Evolutionary conservation across 2,329 filamentous ascomycete species (phyloP).

Genomic region (Rhynchosporium agropyri): DNA sequence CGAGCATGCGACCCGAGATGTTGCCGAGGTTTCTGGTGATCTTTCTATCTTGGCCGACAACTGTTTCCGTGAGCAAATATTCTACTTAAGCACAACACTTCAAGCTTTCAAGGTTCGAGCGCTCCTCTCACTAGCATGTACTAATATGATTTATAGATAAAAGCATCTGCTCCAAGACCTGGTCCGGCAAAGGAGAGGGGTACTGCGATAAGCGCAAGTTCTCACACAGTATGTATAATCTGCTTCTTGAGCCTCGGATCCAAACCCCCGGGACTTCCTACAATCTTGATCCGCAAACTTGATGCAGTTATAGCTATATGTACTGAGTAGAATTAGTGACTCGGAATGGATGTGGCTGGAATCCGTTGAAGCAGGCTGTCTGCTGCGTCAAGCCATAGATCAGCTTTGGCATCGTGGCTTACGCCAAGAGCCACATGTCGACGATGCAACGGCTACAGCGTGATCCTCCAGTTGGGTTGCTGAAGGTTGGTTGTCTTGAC

Average conservation of each 20-base stretch:
- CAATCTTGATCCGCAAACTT: too few relatives aligned
- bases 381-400: slow-evolving; percentile 12
- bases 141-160: neutral
- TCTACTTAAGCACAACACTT: neutral
- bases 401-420: neutral
- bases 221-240: slow-evolving; percentile 3
- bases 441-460: neutral
- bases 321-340: neutral
- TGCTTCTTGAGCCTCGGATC: too few relatives aligned
- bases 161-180: slow-evolving; percentile 11
- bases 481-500: too few relatives aligned
- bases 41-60: slow-evolving; percentile 7
- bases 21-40: neutral
- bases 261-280: too few relatives aligned
- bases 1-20: slow-evolving; percentile 4
- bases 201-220: slow-evolving; percentile 5
- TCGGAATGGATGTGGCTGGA: slow-evolving; percentile 12
- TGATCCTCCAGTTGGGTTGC: neutral
- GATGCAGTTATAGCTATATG: too few relatives aligned
- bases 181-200: slow-evolving; percentile 13
- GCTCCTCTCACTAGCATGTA: too few relatives aligned
- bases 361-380: slow-evolving; percentile 12
- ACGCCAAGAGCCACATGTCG: neutral
- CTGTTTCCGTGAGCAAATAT: slow-evolving; percentile 12
- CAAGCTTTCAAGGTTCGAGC: too few relatives aligned